Evolutionary conservation across 805 yeast genomes (phyloP).

Genomic region (Debaryomyces castellii): DNA sequence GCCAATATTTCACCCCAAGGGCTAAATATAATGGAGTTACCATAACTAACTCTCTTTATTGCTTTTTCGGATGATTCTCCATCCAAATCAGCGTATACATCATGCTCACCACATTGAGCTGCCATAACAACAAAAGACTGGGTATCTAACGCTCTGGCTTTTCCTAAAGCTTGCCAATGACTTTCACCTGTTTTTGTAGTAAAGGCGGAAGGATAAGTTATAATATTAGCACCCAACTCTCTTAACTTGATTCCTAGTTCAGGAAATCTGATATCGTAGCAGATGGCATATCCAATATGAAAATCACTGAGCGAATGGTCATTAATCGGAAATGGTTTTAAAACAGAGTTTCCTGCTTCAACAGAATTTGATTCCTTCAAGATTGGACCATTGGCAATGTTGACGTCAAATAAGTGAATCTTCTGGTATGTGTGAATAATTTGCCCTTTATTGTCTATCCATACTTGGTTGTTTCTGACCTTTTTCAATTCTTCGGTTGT

Average conservation of each 20-base stretch:
- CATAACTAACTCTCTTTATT: slow-evolving; percentile 68
- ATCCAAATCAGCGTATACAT: slow-evolving; percentile 42
- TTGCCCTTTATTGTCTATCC: slow-evolving; percentile 66
- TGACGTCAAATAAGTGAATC: slow-evolving; percentile 86
- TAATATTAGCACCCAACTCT: slow-evolving; percentile 67
- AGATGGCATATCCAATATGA: slow-evolving; percentile 69
- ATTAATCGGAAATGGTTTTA: slow-evolving; percentile 56
- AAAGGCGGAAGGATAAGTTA: slow-evolving; percentile 90
- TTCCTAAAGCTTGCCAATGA: slow-evolving; percentile 82
- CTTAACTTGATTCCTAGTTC: slow-evolving; percentile 70
- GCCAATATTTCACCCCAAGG: slow-evolving; percentile 88
- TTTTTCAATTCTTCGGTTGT: slow-evolving; percentile 11
- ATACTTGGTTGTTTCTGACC: slow-evolving; percentile 71
- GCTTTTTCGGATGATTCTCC: slow-evolving; percentile 11
- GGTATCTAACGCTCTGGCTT: slow-evolving; percentile 84
- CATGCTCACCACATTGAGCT: slow-evolving; percentile 81
- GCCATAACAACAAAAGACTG: slow-evolving; percentile 88
- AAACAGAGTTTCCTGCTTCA: slow-evolving; percentile 65
- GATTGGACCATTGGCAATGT: slow-evolving; percentile 78
- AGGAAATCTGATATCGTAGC: slow-evolving; percentile 88
- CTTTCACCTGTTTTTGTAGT: slow-evolving; percentile 88
- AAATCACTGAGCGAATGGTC: slow-evolving; percentile 11
- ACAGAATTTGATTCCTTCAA: slow-evolving; percentile 76
- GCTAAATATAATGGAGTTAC: slow-evolving; percentile 82
- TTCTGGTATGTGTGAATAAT: slow-evolving; percentile 75